Conservation (phyloP, 73 alveolate species). For the Paramecium biaurelia region DNA sequence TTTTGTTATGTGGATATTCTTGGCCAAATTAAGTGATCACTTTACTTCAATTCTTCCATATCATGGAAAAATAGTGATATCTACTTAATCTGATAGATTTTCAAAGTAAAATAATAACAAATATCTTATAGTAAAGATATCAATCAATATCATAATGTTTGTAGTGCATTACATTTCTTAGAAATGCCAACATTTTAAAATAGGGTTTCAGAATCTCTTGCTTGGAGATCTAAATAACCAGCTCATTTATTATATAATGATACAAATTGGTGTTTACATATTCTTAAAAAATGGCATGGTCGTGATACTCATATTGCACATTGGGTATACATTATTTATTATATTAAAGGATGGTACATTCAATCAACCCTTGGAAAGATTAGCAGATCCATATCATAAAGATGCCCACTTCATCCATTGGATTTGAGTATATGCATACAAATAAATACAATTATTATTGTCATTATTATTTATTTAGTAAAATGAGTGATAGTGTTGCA, state of each 20-base stretch:
- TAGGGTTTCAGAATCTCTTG: conserved; percentile 46
- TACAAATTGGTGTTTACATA: conserved; percentile 49
- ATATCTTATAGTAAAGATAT: conserved; percentile 53
- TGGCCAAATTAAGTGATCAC: conserved; percentile 63
- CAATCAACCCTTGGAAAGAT: conserved; percentile 63
- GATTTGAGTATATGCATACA: conserved; percentile 49
- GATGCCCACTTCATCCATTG: conserved; percentile 63
- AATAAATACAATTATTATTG: not conserved
- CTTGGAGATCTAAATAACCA: conserved; percentile 61
- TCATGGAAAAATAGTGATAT: conserved; percentile 45
- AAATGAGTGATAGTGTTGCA: not conserved
- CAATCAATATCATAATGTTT: conserved; percentile 54
- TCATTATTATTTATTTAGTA: not conserved
- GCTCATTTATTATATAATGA: conserved; percentile 61
- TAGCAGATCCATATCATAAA: conserved; percentile 64
- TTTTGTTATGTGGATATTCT: conserved; percentile 61
- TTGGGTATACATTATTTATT: not conserved
- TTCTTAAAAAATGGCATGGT: not conserved
- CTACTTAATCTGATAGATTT: conserved; percentile 20
- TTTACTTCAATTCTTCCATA: conserved; percentile 55
- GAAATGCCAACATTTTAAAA: conserved; percentile 52
- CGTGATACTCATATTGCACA: not conserved
- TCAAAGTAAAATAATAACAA: not conserved
- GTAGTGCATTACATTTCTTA: not conserved
- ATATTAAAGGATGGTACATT: conserved; percentile 20